Evolutionary conservation across 148 eudicot species (phyloP).

Genomic region (Arctostaphylos glauca): DNA sequence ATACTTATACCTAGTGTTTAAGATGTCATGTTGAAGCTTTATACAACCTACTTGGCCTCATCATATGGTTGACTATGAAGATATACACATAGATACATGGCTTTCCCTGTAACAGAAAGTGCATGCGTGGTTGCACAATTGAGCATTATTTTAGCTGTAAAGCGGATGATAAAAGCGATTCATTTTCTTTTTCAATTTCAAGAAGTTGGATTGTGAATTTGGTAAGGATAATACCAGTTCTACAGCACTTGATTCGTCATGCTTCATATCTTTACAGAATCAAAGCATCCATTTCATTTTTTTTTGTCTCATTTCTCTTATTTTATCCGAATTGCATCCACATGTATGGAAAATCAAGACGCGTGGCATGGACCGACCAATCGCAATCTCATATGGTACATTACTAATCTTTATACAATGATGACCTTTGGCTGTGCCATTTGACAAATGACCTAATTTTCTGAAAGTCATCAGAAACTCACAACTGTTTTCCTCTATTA

Average conservation of each 20-base stretch:
- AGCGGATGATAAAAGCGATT: neutral
- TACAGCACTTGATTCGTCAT: neutral
- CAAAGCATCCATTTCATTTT: neutral
- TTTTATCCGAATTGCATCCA: neutral
- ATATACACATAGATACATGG: no score
- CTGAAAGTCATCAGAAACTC: no score
- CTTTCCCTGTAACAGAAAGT: no score
- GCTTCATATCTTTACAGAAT: neutral
- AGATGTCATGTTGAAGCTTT: no score
- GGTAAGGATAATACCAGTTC: constrained; percentile 4
- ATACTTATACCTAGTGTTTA: no score
- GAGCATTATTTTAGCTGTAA: neutral
- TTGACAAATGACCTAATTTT: no score
- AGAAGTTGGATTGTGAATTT: neutral
- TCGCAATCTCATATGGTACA: no score
- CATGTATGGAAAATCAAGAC: neutral
- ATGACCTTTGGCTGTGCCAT: no score
- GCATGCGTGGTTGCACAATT: neutral
- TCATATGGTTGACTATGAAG: no score
- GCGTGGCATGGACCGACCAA: neutral
- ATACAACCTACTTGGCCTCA: no score
- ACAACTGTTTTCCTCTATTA: no score
- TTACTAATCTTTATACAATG: no score
- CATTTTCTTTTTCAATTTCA: neutral
- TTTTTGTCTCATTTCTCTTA: neutral